Conservation (phyloP, 768 basidiomycete genomes). For the Boletus eberwhitei region DNA sequence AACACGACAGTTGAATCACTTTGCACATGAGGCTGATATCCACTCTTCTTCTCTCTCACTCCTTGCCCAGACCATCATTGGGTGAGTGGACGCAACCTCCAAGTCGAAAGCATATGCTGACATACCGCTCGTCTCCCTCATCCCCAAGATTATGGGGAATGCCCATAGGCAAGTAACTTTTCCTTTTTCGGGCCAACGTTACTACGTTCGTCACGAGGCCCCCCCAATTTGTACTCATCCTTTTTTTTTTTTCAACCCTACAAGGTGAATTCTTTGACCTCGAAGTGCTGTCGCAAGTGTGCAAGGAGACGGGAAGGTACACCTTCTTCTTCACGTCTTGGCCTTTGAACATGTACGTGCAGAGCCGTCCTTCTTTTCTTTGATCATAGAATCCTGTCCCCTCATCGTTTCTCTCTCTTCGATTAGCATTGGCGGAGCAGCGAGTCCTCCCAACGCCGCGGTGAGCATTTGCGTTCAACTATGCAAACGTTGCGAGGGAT, state of each 20-base stretch:
- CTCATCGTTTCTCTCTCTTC: background rate
- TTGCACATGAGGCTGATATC: background rate
- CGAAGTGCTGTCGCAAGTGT: conserved; percentile 55
- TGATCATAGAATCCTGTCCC: too few species aligned
- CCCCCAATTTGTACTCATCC: background rate
- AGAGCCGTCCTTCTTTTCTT: too few species aligned
- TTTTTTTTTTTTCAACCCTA: too few species aligned
- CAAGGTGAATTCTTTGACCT: conserved; percentile 71
- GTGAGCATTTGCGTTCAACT: conserved; percentile 37
- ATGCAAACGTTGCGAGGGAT: background rate
- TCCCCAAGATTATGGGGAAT: conserved; percentile 60
- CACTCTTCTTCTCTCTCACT: background rate
- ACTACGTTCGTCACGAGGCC: background rate
- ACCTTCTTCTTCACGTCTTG: conserved; percentile 77
- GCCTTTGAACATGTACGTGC: conserved; percentile 65
- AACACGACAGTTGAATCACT: background rate
- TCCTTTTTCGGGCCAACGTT: background rate
- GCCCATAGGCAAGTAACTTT: conserved; percentile 62
- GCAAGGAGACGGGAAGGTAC: conserved; percentile 56
- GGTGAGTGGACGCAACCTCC: conserved; percentile 37
- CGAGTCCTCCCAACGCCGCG: conserved; percentile 69
- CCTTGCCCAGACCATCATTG: conserved; percentile 48
- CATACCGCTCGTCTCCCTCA: background rate
- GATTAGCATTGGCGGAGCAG: conserved; percentile 58
- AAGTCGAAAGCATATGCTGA: background rate